A percentile compares a stretch with the other conserved stretches of the same genome.
Evolutionary conservation across 2,329 filamentous ascomycete genomes (phyloP).

Genomic region (Hypomyces perniciosus): DNA sequence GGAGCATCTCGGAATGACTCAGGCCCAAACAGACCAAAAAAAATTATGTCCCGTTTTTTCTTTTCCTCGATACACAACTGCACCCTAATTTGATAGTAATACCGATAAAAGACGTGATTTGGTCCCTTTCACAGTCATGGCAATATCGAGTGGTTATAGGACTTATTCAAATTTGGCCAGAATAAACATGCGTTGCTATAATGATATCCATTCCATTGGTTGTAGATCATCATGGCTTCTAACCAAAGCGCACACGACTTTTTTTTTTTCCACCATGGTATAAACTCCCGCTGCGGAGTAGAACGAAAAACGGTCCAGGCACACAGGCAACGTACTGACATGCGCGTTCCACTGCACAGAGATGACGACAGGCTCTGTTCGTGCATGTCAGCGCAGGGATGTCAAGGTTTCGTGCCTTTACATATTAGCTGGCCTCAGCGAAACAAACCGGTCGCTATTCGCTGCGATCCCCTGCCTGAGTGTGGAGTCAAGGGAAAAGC

Average conservation of each 20-base stretch:
- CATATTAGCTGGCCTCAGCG: slow-evolving; percentile 22
- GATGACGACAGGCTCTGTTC: background rate
- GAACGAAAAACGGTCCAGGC: background rate
- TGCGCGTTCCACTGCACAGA: background rate
- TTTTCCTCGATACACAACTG: background rate
- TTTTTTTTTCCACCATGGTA: too few species aligned
- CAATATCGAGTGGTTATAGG: background rate
- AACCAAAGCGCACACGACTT: too few species aligned
- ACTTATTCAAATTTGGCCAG: too few species aligned
- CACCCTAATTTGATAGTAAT: background rate
- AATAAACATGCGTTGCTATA: too few species aligned
- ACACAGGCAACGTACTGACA: background rate
- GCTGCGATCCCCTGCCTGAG: slow-evolving; percentile 18
- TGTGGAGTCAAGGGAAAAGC: slow-evolving; percentile 24
- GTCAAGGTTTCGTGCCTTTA: background rate
- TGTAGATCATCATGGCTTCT: too few species aligned
- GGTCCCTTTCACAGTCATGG: background rate
- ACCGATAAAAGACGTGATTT: background rate
- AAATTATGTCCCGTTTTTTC: background rate
- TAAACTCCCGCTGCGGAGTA: too few species aligned
- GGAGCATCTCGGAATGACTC: slow-evolving; percentile 8
- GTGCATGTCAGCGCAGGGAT: background rate
- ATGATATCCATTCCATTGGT: too few species aligned
- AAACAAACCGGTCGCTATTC: slow-evolving; percentile 27
- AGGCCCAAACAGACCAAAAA: background rate